Evolutionary conservation across 108 stramenopile genomes (phyloP).

Genomic region (Schizochytrium sp.): DNA sequence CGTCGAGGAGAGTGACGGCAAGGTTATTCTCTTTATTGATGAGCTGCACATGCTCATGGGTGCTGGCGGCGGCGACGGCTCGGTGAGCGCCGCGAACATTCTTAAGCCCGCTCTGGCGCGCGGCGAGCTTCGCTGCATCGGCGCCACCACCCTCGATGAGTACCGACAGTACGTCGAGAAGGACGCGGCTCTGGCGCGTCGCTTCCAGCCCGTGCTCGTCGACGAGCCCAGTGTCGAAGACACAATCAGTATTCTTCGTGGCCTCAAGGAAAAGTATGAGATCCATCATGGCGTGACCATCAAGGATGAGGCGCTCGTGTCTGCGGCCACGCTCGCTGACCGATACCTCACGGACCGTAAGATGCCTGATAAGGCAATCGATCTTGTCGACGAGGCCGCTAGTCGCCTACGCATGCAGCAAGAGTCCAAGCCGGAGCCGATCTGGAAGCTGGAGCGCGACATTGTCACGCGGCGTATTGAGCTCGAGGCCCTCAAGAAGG

Average conservation of each 20-base stretch:
- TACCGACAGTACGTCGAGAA: conserved; percentile 87
- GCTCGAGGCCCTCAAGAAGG: conserved; percentile 64
- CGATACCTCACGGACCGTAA: conserved; percentile 54
- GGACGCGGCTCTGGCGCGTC: conserved; percentile 87
- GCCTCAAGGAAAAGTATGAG: conserved; percentile 80
- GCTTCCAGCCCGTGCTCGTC: conserved; percentile 91
- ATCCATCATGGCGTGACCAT: conserved; percentile 88
- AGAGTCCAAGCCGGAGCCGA: conserved; percentile 72
- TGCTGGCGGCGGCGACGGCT: conserved; percentile 80
- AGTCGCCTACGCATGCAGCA: conserved; percentile 78
- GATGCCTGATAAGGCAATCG: conserved; percentile 91
- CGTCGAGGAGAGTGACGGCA: conserved; percentile 71
- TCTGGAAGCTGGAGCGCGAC: conserved; percentile 71
- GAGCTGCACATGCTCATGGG: conserved; percentile 92
- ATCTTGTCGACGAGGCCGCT: conserved; percentile 91
- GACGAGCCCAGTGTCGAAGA: conserved; percentile 83
- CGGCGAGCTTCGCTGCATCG: conserved; percentile 92
- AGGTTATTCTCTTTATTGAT: conserved; percentile 88
- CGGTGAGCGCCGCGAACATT: conserved; percentile 94
- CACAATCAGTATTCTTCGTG: conserved; percentile 86
- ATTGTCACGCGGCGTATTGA: conserved; percentile 85
- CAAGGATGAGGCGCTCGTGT: not conserved
- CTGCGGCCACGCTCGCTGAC: conserved; percentile 13
- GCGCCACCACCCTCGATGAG: conserved; percentile 90
- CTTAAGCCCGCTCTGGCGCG: conserved; percentile 93